Percentiles rank a stretch among this genome's conserved stretches.
These are phyloP conservation scores for Alternaria hordeiaustralica DNA, from an alignment of 2,329 filamentous ascomycete genomes.

Conservation along the genomic window DNA sequence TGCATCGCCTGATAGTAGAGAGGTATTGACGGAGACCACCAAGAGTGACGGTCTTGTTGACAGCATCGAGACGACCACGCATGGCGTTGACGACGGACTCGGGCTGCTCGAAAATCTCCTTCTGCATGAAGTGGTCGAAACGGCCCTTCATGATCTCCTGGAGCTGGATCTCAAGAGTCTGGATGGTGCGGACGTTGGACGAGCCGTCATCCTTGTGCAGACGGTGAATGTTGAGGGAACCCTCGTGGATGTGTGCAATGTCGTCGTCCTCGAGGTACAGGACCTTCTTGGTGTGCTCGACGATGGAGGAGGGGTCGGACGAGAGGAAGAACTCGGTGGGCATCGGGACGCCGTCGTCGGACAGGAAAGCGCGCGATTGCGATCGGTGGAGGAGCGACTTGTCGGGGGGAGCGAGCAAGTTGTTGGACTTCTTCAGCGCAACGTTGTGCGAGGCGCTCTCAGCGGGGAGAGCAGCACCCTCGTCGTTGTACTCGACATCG, in stretches of 20 bases:
- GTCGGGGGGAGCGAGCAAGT: conserved; percentile 81
- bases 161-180: conserved; percentile 97
- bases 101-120: conserved; percentile 99
- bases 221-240: conserved; percentile 98
- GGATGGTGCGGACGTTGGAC: conserved; percentile 96
- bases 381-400: conserved; percentile 98
- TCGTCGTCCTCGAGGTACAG: conserved; percentile 99
- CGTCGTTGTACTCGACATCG: conserved; percentile 95
- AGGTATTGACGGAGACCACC: conserved; percentile 97
- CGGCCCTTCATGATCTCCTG: conserved; percentile 99
- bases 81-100: conserved; percentile 99
- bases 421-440: conserved; percentile 81
- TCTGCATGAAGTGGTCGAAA: conserved; percentile 99
- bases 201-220: conserved; percentile 95
- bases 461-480: conserved; percentile 77
- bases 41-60: conserved; percentile 93
- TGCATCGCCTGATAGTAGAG: conserved; percentile 92
- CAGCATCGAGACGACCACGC: conserved; percentile 94
- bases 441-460: conserved; percentile 96
- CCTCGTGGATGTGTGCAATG: conserved; percentile 99
- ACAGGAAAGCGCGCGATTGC: conserved; percentile 98
- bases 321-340: conserved; percentile 99
- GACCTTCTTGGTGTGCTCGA: conserved; percentile 99
- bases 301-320: conserved; percentile 95
- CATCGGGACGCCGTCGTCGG: conserved; percentile 96